phyloP scores from a whole-genome alignment of 2,329 filamentous ascomycete species.

The Exophiala viscosa region DNA sequence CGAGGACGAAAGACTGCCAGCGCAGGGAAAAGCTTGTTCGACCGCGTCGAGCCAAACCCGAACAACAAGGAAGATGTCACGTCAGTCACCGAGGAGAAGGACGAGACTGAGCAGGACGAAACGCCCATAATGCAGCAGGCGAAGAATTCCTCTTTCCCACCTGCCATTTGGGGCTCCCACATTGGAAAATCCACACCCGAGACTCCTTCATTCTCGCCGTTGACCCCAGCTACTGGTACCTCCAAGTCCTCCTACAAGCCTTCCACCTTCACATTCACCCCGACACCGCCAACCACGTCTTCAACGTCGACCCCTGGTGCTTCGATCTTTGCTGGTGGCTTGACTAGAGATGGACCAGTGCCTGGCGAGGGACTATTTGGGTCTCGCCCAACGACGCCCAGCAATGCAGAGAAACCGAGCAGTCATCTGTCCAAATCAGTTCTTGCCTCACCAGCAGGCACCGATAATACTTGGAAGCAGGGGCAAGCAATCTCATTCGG shows the following conservation, averaged over 20 bases:
- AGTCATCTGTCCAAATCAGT: constrained; percentile 15
- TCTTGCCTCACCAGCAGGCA: constrained; percentile 25
- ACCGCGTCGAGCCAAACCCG: constrained; percentile 25
- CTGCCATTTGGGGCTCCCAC: constrained; percentile 38
- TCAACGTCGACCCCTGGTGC: constrained; percentile 15
- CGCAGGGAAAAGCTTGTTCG: constrained; percentile 26
- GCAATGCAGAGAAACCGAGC: constrained; percentile 18
- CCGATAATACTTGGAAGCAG: constrained; percentile 48
- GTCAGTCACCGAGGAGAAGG: constrained; percentile 8
- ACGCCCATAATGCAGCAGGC: constrained; percentile 33
- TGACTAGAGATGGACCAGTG: constrained; percentile 23
- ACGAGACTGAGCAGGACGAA: constrained; percentile 8
- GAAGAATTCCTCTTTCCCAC: constrained; percentile 29
- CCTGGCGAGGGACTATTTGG: constrained; percentile 32
- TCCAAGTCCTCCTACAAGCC: constrained; percentile 22
- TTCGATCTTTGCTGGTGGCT: constrained; percentile 24
- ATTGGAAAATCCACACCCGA: constrained; percentile 29
- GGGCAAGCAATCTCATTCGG: constrained; percentile 48
- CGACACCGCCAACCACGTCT: constrained; percentile 14
- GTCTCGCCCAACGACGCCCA: constrained; percentile 28
- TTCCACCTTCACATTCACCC: constrained; percentile 26
- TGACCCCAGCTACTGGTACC: constrained; percentile 18
- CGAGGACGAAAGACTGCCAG: constrained; percentile 10
- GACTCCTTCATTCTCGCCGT: constrained; percentile 20
- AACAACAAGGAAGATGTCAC: constrained; percentile 11